Evolutionary conservation across 2,329 filamentous ascomycete genomes (phyloP).

Genomic region (Sclerotinia subarctica): DNA sequence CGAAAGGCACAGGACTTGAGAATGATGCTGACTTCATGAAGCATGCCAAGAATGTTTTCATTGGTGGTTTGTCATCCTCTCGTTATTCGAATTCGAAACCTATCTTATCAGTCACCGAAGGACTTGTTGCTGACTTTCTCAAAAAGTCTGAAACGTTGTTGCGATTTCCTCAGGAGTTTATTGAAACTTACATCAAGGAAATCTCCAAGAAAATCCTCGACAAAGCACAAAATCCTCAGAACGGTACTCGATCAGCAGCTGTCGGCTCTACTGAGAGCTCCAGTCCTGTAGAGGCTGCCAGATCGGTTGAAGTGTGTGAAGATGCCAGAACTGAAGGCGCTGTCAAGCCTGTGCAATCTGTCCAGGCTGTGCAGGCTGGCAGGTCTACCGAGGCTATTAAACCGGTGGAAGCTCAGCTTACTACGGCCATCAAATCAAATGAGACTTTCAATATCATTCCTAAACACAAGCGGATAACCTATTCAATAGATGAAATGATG

Average conservation of each 20-base stretch:
- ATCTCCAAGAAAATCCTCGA: conserved; percentile 20
- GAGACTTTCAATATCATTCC: not conserved
- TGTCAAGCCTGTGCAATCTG: not conserved
- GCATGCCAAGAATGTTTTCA: conserved; percentile 16
- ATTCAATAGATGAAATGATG: conserved; percentile 9
- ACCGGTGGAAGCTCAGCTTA: not conserved
- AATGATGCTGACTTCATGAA: conserved; percentile 18
- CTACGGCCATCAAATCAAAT: not conserved
- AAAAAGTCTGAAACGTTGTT: conserved; percentile 11
- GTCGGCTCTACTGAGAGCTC: not conserved
- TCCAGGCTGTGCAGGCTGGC: not conserved
- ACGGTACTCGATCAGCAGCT: not conserved
- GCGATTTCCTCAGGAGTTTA: conserved; percentile 2
- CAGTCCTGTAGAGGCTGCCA: not conserved
- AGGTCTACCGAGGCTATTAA: not conserved
- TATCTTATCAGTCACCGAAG: conserved; percentile 9
- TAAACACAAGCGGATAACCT: not conserved
- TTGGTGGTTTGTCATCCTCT: conserved; percentile 20
- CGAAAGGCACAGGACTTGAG: conserved; percentile 7
- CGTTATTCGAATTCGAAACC: conserved; percentile 15
- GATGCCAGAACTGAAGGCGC: not conserved
- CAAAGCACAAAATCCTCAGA: conserved; percentile 15
- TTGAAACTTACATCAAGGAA: conserved; percentile 9
- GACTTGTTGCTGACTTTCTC: conserved; percentile 9
- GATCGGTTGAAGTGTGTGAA: not conserved